Percentiles rank a stretch among this genome's conserved stretches.
Evolutionary conservation across 495 filamentous ascomycete genomes (phyloP).

Genomic region (Aspergillus homomorphus): DNA sequence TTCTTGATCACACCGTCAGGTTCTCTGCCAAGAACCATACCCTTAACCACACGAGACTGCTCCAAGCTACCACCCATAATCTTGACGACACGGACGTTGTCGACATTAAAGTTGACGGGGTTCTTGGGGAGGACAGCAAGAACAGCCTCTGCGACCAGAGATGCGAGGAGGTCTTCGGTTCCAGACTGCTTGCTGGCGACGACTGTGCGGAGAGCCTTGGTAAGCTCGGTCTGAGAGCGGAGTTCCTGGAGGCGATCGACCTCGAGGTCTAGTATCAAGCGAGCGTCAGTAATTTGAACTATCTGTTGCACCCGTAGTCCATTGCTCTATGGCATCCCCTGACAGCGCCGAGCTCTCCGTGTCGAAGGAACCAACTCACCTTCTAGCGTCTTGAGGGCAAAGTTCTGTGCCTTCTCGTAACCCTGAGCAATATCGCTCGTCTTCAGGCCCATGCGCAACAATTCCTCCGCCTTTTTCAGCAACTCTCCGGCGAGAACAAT

Average conservation of each 20-base stretch:
- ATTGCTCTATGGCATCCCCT: conserved; percentile 10
- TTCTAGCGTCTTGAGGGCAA: conserved; percentile 79
- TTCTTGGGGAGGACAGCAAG: conserved; percentile 95
- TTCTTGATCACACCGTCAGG: conserved; percentile 89
- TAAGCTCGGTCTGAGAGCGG: conserved; percentile 71
- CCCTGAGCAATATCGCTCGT: conserved; percentile 93
- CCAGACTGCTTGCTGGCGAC: conserved; percentile 96
- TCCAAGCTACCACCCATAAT: conserved; percentile 97
- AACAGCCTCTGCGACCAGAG: conserved; percentile 88
- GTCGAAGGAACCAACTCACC: conserved; percentile 44
- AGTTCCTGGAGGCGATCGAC: conserved; percentile 89
- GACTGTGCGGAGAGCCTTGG: conserved; percentile 94
- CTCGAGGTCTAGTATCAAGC: conserved; percentile 60
- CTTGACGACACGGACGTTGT: conserved; percentile 98
- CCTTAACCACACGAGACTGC: conserved; percentile 91
- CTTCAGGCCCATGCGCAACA: conserved; percentile 93
- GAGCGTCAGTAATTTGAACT: conserved; percentile 3
- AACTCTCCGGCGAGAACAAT: conserved; percentile 95
- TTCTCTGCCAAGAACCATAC: conserved; percentile 96
- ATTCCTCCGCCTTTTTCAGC: conserved; percentile 93
- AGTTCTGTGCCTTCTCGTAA: conserved; percentile 90
- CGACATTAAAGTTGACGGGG: conserved; percentile 97
- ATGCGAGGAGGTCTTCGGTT: conserved; percentile 80
- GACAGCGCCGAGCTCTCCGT: conserved; percentile 1
- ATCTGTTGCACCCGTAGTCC: background rate